phyloP scores from a whole-genome alignment of 352 stramenopile genomes.

The Phytophthora sp. region DNA sequence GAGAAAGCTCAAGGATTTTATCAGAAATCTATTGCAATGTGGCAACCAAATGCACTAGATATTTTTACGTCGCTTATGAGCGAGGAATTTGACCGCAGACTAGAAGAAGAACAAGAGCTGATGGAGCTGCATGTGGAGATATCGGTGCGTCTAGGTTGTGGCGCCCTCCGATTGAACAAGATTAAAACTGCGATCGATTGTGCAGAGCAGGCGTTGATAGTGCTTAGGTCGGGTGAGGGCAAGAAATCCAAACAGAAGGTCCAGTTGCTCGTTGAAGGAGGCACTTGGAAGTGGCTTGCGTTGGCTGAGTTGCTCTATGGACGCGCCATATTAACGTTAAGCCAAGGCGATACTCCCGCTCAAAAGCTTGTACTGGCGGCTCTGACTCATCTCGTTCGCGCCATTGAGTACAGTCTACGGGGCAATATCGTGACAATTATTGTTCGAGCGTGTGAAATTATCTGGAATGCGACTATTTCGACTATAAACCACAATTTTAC shows the following conservation, averaged over 20 bases:
- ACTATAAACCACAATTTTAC: slow-evolving; percentile 30
- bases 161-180: slow-evolving; percentile 59
- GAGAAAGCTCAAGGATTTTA: slow-evolving; percentile 63
- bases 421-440: slow-evolving; percentile 31
- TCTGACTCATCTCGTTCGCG: slow-evolving; percentile 61
- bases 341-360: slow-evolving; percentile 42
- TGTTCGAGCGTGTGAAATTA: slow-evolving; percentile 57
- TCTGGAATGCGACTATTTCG: slow-evolving; percentile 82
- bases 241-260: slow-evolving; percentile 18
- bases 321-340: slow-evolving; percentile 56
- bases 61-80: slow-evolving; percentile 40
- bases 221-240: slow-evolving; percentile 18
- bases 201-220: slow-evolving; percentile 45
- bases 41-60: slow-evolving; percentile 47
- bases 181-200: slow-evolving; percentile 63
- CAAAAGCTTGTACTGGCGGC: slow-evolving; percentile 61
- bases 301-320: slow-evolving; percentile 68
- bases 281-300: slow-evolving; percentile 73
- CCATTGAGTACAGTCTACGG: slow-evolving; percentile 46
- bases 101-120: slow-evolving; percentile 67
- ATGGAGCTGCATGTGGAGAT: slow-evolving; percentile 73
- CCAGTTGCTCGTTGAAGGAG: slow-evolving; percentile 29
- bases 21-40: slow-evolving; percentile 64
- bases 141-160: slow-evolving; percentile 71
- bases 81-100: slow-evolving; percentile 14